Percentiles rank a stretch among this genome's conserved stretches.
These are phyloP conservation scores for Lonicera japonica DNA, from an alignment of 129 eudicot genomes.

Conservation along the genomic window DNA sequence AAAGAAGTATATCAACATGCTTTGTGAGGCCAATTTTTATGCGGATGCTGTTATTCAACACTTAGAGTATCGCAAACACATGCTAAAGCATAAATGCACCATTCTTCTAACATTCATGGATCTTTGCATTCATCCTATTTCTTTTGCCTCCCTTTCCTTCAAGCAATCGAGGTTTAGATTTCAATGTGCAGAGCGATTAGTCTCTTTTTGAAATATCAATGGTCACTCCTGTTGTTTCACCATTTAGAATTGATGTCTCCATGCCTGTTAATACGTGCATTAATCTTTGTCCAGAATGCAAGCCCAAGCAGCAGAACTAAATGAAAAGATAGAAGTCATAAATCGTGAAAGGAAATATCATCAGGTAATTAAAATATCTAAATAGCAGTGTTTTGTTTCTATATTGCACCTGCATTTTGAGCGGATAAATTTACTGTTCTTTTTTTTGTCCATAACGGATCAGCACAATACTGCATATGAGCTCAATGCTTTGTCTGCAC, in stretches of 20 bases:
- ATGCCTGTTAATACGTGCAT: not conserved
- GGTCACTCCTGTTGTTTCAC: not conserved
- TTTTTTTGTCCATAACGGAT: conserved; percentile 13
- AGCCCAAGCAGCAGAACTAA: conserved; percentile 62
- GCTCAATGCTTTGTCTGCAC: conserved; percentile 85
- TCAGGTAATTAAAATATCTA: conserved; percentile 48
- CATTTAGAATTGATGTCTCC: not conserved
- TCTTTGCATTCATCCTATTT: not conserved
- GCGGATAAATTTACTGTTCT: conserved; percentile 8
- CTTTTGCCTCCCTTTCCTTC: not conserved
- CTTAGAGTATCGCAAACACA: not conserved
- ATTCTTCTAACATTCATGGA: not conserved
- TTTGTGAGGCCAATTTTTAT: not conserved
- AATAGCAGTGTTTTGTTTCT: not conserved
- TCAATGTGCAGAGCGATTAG: not conserved
- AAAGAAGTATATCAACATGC: not conserved
- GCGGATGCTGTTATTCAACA: not conserved
- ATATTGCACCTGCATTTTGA: not conserved
- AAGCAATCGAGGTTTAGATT: not conserved
- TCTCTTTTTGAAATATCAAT: not conserved
- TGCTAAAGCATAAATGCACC: not conserved
- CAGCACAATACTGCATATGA: conserved; percentile 94
- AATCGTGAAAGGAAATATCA: conserved; percentile 92
- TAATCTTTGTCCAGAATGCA: conserved; percentile 47
- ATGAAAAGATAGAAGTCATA: conserved; percentile 67